Base-by-base conservation (phyloP, 2,329 filamentous ascomycete genomes). In the Fusarium continuum region DNA sequence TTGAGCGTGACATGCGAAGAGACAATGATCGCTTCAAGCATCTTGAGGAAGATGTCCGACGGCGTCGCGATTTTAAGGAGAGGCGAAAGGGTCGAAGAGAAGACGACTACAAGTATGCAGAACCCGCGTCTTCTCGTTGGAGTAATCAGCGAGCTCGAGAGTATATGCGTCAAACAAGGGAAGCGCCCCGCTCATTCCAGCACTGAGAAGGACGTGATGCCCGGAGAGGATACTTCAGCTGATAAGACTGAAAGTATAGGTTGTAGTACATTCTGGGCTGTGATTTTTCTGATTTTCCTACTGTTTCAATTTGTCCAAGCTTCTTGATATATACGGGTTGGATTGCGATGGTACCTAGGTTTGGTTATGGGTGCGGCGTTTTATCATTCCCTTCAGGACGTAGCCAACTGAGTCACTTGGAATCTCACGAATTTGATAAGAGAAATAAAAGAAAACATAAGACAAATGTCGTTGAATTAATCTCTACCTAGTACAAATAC, bases 131-230 rank as follows among this genome's bases (percentile, higher is more conserved):
- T n/a, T 36, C 47, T n/a, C 66, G 53, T 25, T 67, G 66, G 65
- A 60, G 36, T 32, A 47, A 63, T 29, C 46, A 36, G n/a, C 50
- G 56, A 32, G 66, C 66, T 34, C 53, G 41, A 40, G 53, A 61
- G 13, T 69, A 60, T 41, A 69, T 69, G 66, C 54, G 41, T 23
- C 47, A 47, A 40, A n/a, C n/a, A n/a, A 62, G 47, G 19, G 59
- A 53, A 16, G 19, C 43, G 41, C 25, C 13, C 8, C 51, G 34
- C 44, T 50, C 55, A 46, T 31, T 29, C 22, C 39, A 35, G 8
- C 28, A 52, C 29, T 32, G 35, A n/a, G 55, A 51, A 28, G 35
- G 40, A 28, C 39, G 39, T 17, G 36, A 38, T 4, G 16, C 14
- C 17, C 14, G 49, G 13, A 31, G 39, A 39, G 32, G 20, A 44